Evolutionary conservation across 2,329 filamentous ascomycete genomes (phyloP).

Genomic region (Gliomastix tumulicola): DNA sequence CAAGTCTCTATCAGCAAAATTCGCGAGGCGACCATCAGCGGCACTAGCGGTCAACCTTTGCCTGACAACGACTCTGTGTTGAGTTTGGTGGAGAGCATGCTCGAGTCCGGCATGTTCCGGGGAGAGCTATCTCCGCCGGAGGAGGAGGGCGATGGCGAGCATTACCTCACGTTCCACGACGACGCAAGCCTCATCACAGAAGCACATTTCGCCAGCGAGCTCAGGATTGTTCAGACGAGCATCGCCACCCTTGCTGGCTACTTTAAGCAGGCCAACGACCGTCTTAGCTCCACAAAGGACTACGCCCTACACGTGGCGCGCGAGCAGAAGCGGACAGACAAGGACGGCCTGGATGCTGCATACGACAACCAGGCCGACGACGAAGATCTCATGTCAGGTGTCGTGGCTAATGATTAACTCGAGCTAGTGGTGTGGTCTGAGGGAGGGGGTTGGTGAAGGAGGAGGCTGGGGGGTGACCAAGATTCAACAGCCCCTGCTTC

Average conservation of each 20-base stretch:
- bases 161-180: slow-evolving; percentile 43
- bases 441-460: too few relatives aligned
- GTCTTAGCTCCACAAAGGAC: slow-evolving; percentile 47
- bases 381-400: slow-evolving; percentile 53
- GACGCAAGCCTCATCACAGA: slow-evolving; percentile 38
- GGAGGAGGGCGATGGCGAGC: slow-evolving; percentile 30
- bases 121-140: slow-evolving; percentile 43
- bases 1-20: slow-evolving; percentile 50
- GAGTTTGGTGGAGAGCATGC: slow-evolving; percentile 46
- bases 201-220: slow-evolving; percentile 37
- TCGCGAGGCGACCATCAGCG: slow-evolving; percentile 42
- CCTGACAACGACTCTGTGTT: slow-evolving; percentile 34
- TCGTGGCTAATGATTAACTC: slow-evolving; percentile 10
- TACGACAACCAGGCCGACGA: slow-evolving; percentile 47
- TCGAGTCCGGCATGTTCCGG: slow-evolving; percentile 42
- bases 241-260: slow-evolving; percentile 38
- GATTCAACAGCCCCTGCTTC: too few relatives aligned
- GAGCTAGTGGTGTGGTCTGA: too few relatives aligned
- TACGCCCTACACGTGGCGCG: slow-evolving; percentile 41
- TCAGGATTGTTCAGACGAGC: slow-evolving; percentile 30
- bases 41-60: slow-evolving; percentile 40
- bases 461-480: too few relatives aligned
- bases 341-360: slow-evolving; percentile 27
- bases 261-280: slow-evolving; percentile 44
- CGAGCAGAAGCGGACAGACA: slow-evolving; percentile 39